A percentile compares a stretch with the other conserved stretches of the same genome.
Conservation (phyloP, 179 eudicot species). For the Drosera spatulata region DNA sequence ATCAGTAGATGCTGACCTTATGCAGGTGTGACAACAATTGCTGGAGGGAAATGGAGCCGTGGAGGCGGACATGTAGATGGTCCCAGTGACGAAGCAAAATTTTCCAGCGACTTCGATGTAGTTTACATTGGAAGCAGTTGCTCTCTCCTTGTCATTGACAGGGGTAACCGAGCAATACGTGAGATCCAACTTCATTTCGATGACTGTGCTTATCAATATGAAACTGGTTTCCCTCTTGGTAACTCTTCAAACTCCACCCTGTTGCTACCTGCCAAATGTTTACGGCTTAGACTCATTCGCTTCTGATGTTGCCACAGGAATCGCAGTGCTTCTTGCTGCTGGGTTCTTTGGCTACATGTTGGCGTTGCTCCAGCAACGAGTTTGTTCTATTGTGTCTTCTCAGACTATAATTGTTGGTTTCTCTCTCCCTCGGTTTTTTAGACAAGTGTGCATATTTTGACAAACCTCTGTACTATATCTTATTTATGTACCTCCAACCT, state of each 20-base stretch:
- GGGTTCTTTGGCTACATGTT: constrained; percentile 96
- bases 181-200: constrained; percentile 94
- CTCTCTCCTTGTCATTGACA: constrained; percentile 84
- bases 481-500: neutral
- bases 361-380: constrained; percentile 79
- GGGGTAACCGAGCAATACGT: constrained; percentile 84
- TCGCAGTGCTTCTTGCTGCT: constrained; percentile 82
- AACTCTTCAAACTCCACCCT: constrained; percentile 6
- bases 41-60: constrained; percentile 80
- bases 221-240: constrained; percentile 85
- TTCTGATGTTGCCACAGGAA: constrained; percentile 28
- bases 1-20: too few relatives aligned
- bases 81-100: constrained; percentile 96
- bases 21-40: constrained; percentile 87
- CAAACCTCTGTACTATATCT: neutral
- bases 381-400: constrained; percentile 59
- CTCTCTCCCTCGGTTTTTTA: neutral
- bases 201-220: constrained; percentile 97
- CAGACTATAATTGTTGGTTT: constrained; percentile 37
- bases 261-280: neutral
- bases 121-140: constrained; percentile 95
- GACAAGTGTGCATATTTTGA: too few relatives aligned
- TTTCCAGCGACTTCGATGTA: constrained; percentile 92
- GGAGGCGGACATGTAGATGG: constrained; percentile 93
- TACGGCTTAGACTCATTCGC: neutral